phyloP scores from a whole-genome alignment of 1,284 basidiomycete genomes.

The Mrakiaceae sp. region DNA sequence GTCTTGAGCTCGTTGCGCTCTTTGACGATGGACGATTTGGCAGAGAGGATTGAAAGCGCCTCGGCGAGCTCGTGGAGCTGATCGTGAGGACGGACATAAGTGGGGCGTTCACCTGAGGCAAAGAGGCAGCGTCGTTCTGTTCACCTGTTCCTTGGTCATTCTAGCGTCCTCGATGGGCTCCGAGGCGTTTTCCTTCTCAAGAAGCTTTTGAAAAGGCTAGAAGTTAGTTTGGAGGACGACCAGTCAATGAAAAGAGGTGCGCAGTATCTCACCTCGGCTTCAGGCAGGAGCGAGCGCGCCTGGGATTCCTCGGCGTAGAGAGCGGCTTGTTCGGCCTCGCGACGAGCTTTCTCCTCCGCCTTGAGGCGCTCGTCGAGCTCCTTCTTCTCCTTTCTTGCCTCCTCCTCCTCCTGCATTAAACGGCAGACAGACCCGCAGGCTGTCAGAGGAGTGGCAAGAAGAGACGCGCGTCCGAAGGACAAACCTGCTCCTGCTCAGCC shows the following conservation, averaged over 20 bases:
- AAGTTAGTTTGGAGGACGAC: not conserved
- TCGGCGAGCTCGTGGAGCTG: slow-evolving; percentile 78
- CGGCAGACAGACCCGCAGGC: not conserved
- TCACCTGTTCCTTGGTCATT: slow-evolving; percentile 84
- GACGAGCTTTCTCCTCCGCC: slow-evolving; percentile 26
- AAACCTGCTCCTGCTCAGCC: slow-evolving; percentile 81
- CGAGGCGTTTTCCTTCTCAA: slow-evolving; percentile 20
- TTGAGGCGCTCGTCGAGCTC: slow-evolving; percentile 51
- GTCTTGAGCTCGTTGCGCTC: slow-evolving; percentile 83
- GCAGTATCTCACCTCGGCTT: slow-evolving; percentile 50
- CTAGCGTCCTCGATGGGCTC: slow-evolving; percentile 60
- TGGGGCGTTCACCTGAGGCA: no score
- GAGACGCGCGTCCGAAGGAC: not conserved
- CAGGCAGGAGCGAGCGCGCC: slow-evolving; percentile 55
- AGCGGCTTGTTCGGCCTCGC: slow-evolving; percentile 74
- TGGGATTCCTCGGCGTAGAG: slow-evolving; percentile 65
- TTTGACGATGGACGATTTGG: slow-evolving; percentile 93
- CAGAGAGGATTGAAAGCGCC: slow-evolving; percentile 79
- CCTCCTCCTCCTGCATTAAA: slow-evolving; percentile 60
- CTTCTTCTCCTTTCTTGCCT: slow-evolving; percentile 71
- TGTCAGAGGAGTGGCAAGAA: not conserved
- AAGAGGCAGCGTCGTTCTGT: no score
- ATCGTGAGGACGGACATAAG: not conserved
- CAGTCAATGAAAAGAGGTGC: slow-evolving; percentile 3
- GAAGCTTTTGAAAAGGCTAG: not conserved